phyloP scores from a whole-genome alignment of 352 stramenopile genomes.

The Pythium folliculosum region DNA sequence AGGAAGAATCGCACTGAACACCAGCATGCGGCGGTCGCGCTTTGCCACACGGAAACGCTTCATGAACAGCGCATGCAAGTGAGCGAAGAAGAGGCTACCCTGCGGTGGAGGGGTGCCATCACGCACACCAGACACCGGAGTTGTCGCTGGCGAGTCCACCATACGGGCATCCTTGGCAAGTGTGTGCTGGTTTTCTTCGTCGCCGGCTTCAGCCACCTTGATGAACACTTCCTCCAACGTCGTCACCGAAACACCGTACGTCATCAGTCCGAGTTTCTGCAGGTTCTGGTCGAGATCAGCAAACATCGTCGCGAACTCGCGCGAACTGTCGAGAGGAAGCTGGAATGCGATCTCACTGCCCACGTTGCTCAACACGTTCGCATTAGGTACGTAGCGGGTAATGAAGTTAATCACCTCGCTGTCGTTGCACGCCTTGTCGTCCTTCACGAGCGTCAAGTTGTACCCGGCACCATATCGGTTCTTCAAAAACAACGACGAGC shows the following conservation, averaged over 20 bases:
- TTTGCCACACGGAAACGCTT: constrained; percentile 89
- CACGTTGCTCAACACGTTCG: constrained; percentile 74
- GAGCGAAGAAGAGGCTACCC: constrained; percentile 73
- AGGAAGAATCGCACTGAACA: constrained; percentile 60
- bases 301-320: constrained; percentile 70
- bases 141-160: constrained; percentile 21
- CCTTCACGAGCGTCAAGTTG: constrained; percentile 69
- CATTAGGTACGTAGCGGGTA: constrained; percentile 36
- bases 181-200: constrained; percentile 52
- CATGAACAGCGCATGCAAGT: constrained; percentile 78
- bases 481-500: constrained; percentile 84
- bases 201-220: constrained; percentile 72
- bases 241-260: constrained; percentile 89
- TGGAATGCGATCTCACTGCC: constrained; percentile 81
- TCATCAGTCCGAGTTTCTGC: constrained; percentile 35
- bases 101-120: constrained; percentile 15
- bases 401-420: constrained; percentile 50
- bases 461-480: constrained; percentile 63
- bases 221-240: constrained; percentile 91
- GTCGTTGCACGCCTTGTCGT: constrained; percentile 30
- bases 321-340: constrained; percentile 57
- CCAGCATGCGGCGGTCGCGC: constrained; percentile 86
- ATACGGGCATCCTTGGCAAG: constrained; percentile 33
- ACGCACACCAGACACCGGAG: constrained; percentile 9
- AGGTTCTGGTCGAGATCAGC: constrained; percentile 57